Base-by-base conservation (phyloP, 2,329 filamentous ascomycete genomes). In the Corynespora cassiicola region DNA sequence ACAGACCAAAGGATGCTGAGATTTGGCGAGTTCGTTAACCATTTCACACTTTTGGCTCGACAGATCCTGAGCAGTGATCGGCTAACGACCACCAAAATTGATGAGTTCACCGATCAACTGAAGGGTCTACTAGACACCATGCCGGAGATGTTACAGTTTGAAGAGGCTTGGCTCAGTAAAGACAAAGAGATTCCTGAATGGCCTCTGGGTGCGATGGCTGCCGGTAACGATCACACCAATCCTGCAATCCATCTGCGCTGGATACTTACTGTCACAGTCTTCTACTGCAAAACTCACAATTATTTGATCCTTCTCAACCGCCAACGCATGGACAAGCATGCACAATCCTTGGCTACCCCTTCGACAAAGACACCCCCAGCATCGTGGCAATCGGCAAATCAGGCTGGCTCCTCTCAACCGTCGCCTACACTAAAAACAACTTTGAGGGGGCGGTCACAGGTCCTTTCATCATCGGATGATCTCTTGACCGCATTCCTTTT, bases 241-340 rank as follows among this genome's bases (percentile, higher is more conserved):
- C 19, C 21, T 23, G 20, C 24, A 12, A 15, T n/a, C 14, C 7
- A 7, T 15, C 6, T n/a, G 17, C n/a, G 24, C 11, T 10, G 16
- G 24, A 31, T 4, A 16, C 26, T 26, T 7, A 31, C 15, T 14
- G 10, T 11, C 4, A 12, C 15, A 73, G 71, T 72, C 5, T 69
- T 75, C 20, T 72, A 72, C 40, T 72, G 68, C 42, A 76, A 75
- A 44, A 70, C 71, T 6, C 74, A 77, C 33, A 75, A 70, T 9
- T 75, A 75, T 50, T 57, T 77, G 7, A 68, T 77, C 14, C 62
- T 77, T 1, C 63, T 77, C 18, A 76, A 77, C 45, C 71, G 74
- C 4, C 74, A 76, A 45, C 67, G 74, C 16, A 34, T 46, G 12
- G 57, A 63, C 11, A 61, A 54, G 28, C 31, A 31, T 35, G 18